These are phyloP conservation scores for Neoscytalidium dimidiatum DNA, from an alignment of 2,329 filamentous ascomycete genomes.

Conservation along the genomic window DNA sequence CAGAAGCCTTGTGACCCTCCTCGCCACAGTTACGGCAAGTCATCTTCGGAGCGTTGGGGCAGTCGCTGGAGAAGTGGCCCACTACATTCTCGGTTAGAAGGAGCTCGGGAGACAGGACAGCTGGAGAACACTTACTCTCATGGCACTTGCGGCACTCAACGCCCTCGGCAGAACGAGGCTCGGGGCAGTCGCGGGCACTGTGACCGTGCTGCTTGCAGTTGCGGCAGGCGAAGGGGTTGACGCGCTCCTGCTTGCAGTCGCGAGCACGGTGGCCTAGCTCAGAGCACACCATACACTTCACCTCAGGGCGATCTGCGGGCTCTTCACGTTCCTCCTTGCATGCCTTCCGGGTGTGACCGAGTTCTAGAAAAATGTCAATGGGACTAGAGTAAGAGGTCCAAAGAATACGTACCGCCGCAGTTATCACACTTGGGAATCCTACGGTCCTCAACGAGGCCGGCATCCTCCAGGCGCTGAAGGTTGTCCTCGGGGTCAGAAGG, in stretches of 20 bases:
- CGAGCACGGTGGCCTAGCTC: slow-evolving; percentile 66
- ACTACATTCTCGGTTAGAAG: slow-evolving; percentile 12
- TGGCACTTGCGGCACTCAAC: slow-evolving; percentile 68
- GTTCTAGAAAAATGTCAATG: slow-evolving; percentile 36
- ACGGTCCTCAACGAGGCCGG: slow-evolving; percentile 64
- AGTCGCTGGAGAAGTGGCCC: slow-evolving; percentile 39
- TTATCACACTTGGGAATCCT: slow-evolving; percentile 63
- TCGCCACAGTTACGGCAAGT: slow-evolving; percentile 41
- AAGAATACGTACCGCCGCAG: slow-evolving; percentile 49
- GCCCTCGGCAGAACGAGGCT: slow-evolving; percentile 51
- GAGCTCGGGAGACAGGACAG: background rate
- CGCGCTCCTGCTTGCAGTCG: slow-evolving; percentile 59
- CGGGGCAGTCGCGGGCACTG: slow-evolving; percentile 40
- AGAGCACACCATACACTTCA: slow-evolving; percentile 67
- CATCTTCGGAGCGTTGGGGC: slow-evolving; percentile 27
- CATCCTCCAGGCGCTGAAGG: slow-evolving; percentile 63
- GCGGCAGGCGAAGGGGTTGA: slow-evolving; percentile 67
- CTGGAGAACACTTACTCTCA: slow-evolving; percentile 48
- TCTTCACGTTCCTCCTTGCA: slow-evolving; percentile 63
- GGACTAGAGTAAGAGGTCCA: background rate
- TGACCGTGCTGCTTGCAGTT: slow-evolving; percentile 61
- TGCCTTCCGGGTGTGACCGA: slow-evolving; percentile 63
- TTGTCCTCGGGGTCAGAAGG: slow-evolving; percentile 63
- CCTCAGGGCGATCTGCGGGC: slow-evolving; percentile 42
- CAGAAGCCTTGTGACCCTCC: slow-evolving; percentile 38